Evolutionary conservation across 805 yeast genomes (phyloP).

Genomic region (Metschnikowia hibisci): DNA sequence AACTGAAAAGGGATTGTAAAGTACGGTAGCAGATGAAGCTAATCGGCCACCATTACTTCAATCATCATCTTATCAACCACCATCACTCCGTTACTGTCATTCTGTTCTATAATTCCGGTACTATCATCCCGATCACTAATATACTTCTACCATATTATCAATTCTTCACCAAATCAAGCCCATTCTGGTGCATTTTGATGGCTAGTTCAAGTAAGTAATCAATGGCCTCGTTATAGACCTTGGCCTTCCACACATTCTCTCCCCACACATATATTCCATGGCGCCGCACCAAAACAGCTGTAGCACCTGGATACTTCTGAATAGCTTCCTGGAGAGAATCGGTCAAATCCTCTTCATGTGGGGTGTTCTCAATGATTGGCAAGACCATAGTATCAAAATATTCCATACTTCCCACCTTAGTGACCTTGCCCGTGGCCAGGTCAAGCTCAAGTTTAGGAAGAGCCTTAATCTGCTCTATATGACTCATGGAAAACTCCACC

Average conservation of each 20-base stretch:
- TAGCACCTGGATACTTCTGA: constrained; percentile 64
- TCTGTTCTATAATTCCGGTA: too few relatives aligned
- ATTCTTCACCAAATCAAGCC: constrained; percentile 47
- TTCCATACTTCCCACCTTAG: constrained; percentile 63
- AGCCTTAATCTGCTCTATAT: constrained; percentile 91
- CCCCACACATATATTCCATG: constrained; percentile 99
- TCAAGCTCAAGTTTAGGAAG: constrained; percentile 52
- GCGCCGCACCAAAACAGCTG: constrained; percentile 86
- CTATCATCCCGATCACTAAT: too few relatives aligned
- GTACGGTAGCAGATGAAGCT: too few relatives aligned
- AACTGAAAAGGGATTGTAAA: too few relatives aligned
- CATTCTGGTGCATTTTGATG: constrained; percentile 70
- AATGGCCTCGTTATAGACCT: constrained; percentile 86
- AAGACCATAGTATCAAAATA: constrained; percentile 72
- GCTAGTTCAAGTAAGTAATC: constrained; percentile 86
- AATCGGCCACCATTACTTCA: too few relatives aligned
- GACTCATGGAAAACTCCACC: constrained; percentile 67
- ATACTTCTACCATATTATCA: too few relatives aligned
- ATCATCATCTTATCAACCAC: too few relatives aligned
- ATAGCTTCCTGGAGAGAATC: constrained; percentile 63
- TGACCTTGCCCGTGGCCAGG: constrained; percentile 35
- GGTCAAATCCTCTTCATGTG: constrained; percentile 80
- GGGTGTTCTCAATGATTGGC: constrained; percentile 89
- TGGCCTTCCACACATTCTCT: constrained; percentile 85
- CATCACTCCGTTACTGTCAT: too few relatives aligned